These are phyloP conservation scores for Torrubiellomyces zombiae DNA, from an alignment of 2,329 filamentous ascomycete species.

Conservation along the genomic window DNA sequence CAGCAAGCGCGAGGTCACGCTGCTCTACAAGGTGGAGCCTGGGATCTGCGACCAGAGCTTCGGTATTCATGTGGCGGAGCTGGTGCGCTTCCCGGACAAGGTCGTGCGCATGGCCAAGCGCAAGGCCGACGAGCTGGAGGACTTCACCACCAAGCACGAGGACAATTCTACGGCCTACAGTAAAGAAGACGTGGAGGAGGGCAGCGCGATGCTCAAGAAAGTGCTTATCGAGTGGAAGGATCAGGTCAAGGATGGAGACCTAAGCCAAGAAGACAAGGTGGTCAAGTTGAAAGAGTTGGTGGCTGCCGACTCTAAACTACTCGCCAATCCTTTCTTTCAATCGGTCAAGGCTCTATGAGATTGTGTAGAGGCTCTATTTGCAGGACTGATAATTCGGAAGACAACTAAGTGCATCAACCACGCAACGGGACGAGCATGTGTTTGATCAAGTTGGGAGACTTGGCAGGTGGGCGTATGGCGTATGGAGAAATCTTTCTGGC, in stretches of 20 bases:
- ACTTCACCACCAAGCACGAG: constrained; percentile 72
- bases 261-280: constrained; percentile 64
- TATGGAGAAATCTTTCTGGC: too few relatives aligned
- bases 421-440: too few relatives aligned
- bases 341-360: constrained; percentile 38
- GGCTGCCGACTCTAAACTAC: constrained; percentile 46
- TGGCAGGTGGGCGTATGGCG: too few relatives aligned
- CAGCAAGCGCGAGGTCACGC: constrained; percentile 67
- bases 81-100: constrained; percentile 91
- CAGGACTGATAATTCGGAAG: too few relatives aligned
- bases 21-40: constrained; percentile 91
- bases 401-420: too few relatives aligned
- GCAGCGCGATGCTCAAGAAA: constrained; percentile 69
- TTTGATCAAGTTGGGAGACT: too few relatives aligned
- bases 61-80: constrained; percentile 93
- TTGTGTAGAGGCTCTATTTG: too few relatives aligned
- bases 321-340: constrained; percentile 55
- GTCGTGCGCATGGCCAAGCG: constrained; percentile 98
- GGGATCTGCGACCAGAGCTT: constrained; percentile 96
- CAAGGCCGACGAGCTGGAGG: constrained; percentile 94
- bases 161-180: constrained; percentile 44
- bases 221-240: constrained; percentile 76
- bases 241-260: constrained; percentile 41
- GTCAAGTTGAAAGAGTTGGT: constrained; percentile 67
- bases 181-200: constrained; percentile 78